Base-by-base conservation (phyloP, 345 rosid genomes). In the Sonneratia caseolaris region DNA sequence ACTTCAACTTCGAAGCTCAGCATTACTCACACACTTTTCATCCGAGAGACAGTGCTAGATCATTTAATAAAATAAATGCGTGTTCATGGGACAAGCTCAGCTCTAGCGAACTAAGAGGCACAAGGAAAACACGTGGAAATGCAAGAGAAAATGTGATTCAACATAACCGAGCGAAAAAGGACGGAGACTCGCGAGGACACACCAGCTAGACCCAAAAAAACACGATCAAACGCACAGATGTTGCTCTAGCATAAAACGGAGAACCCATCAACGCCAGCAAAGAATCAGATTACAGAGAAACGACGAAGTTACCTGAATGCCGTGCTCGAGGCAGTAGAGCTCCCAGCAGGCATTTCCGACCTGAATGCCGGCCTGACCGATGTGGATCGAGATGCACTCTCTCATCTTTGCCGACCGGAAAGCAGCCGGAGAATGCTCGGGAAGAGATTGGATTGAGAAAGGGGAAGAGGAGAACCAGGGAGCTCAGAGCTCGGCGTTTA, bases 321-420 rank as follows among this genome's bases (percentile, higher is more conserved):
- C 87, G 59, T 82, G 85, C 78, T 82, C 87, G 51, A 84, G 84
- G 65, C 84, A 81, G 78, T 83, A 83, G 66, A 84, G 87, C 66
- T 84, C 87, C 85, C 87, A 84, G 86, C 88, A 84, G 2, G 88
- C 83, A 76, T 84, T 84, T 40, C 86, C 88, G 74, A 84, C 88
- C 84, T 84, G 88, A 68, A 84, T 84, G 59, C 88, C 88, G 72
- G 88, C 88, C 84, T 84, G 84, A 32, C 86, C 88, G 56, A 84
- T 84, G 80, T 84, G 86, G 38, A 84, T 76, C 73, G 84, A 82
- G 70, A 84, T 84, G 79, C 88, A 84, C 86, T 84, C 88, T 74
- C 86, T 84, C 85, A 82, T 84, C 42, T 72, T 76, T 21, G 27
- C 49, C 24, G 5, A 18, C 49, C 7, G 68, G 64, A 15, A 62